Percentiles rank a stretch among this genome's conserved stretches.
Evolutionary conservation across 2,329 filamentous ascomycete species (phyloP).

Genomic region (Karstenula rhodostoma): DNA sequence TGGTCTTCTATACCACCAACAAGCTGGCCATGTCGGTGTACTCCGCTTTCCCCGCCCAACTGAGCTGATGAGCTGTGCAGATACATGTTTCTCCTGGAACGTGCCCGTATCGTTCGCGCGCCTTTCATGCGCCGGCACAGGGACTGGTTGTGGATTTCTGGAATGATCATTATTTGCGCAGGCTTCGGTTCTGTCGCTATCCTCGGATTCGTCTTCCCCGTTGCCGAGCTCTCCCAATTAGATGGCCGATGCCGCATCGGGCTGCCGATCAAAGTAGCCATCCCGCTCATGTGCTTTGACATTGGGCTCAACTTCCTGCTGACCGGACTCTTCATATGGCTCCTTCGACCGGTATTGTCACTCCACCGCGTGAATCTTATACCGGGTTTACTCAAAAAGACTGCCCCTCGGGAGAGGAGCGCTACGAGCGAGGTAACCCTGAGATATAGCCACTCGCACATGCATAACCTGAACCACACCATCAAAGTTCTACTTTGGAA

Average conservation of each 20-base stretch:
- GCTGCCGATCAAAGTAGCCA: constrained; percentile 41
- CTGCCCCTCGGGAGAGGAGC: constrained; percentile 7
- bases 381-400: constrained; percentile 13
- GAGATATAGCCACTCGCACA: constrained; percentile 2
- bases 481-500: constrained; percentile 36
- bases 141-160: constrained; percentile 43
- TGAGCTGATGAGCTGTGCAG: constrained; percentile 16
- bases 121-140: constrained; percentile 36
- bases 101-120: constrained; percentile 45
- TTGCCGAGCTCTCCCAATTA: constrained; percentile 35
- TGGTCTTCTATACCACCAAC: constrained; percentile 48
- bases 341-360: constrained; percentile 38
- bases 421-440: background rate
- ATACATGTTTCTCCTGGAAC: constrained; percentile 51
- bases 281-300: constrained; percentile 48
- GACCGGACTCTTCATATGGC: constrained; percentile 46
- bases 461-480: constrained; percentile 19
- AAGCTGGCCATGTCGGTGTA: constrained; percentile 39
- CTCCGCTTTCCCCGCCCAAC: background rate
- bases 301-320: constrained; percentile 46
- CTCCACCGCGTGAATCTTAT: constrained; percentile 21
- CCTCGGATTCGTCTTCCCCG: constrained; percentile 38
- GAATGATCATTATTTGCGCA: constrained; percentile 33
- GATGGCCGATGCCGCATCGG: constrained; percentile 49
- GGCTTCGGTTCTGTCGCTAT: constrained; percentile 40